phyloP scores from a whole-genome alignment of 2,329 filamentous ascomycete species.

The Penicillium sp. region DNA sequence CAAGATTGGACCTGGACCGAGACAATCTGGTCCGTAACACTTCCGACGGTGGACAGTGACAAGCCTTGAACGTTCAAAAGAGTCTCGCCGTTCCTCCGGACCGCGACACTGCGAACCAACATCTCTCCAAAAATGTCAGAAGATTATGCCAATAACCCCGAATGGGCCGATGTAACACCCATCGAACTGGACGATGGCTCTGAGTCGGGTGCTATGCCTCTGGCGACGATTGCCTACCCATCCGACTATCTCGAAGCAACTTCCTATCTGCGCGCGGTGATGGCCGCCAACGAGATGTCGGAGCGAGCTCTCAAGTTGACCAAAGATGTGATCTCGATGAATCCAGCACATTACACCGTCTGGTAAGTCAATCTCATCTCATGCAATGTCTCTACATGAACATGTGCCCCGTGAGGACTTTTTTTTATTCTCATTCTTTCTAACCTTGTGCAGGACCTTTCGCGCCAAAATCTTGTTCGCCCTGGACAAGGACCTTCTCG shows the following conservation, averaged over 20 bases:
- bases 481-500: conserved; percentile 57
- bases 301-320: conserved; percentile 74
- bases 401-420: background rate
- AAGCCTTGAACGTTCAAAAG: no score
- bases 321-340: conserved; percentile 83
- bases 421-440: background rate
- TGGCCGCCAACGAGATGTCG: conserved; percentile 80
- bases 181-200: conserved; percentile 78
- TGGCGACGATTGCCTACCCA: conserved; percentile 89
- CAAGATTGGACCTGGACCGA: no score
- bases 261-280: conserved; percentile 86
- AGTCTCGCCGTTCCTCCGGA: no score
- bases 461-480: conserved; percentile 71
- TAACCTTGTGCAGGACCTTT: conserved; percentile 58
- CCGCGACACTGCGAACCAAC: conserved; percentile 3
- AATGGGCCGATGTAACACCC: conserved; percentile 78
- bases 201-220: conserved; percentile 48
- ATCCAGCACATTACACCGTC: conserved; percentile 96
- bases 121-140: conserved; percentile 21
- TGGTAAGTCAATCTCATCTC: conserved; percentile 52
- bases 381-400: background rate
- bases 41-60: no score
- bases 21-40: no score
- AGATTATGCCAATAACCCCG: conserved; percentile 59
- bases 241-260: conserved; percentile 88